These are phyloP conservation scores for Aspergillus eucalypticola DNA, from an alignment of 2,329 filamentous ascomycete genomes.

Conservation along the genomic window DNA sequence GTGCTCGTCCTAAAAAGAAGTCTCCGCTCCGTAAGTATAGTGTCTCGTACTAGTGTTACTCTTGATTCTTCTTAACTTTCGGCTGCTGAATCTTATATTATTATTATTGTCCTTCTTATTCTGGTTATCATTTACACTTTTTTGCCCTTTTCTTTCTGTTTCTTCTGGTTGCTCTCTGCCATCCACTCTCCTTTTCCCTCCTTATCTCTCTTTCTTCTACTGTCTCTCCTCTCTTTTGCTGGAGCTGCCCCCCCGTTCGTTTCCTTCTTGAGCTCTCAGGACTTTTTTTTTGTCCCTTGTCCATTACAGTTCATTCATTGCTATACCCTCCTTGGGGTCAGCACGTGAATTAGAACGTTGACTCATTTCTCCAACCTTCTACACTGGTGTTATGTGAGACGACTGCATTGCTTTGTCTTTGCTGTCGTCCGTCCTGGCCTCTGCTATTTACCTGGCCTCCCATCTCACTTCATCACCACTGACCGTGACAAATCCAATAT, in stretches of 20 bases:
- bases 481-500: constrained; percentile 14
- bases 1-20: constrained; percentile 40
- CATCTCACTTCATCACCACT: constrained; percentile 17
- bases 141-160: constrained; percentile 4
- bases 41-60: constrained; percentile 21
- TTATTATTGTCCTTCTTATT: constrained; percentile 10
- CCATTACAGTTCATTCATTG: constrained; percentile 6
- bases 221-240: background rate
- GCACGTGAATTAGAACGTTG: background rate
- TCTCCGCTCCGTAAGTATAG: constrained; percentile 33
- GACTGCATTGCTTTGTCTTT: constrained; percentile 1
- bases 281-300: constrained; percentile 10
- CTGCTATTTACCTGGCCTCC: constrained; percentile 12
- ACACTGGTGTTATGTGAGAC: background rate
- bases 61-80: constrained; percentile 9
- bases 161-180: constrained; percentile 4
- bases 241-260: background rate
- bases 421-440: constrained; percentile 8
- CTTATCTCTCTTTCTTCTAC: constrained; percentile 5
- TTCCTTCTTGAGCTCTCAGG: constrained; percentile 4
- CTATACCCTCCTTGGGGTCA: background rate
- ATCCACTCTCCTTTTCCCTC: background rate
- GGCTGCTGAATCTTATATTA: constrained; percentile 13
- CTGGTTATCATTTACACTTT: constrained; percentile 6
- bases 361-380: background rate